Evolutionary conservation across 495 filamentous ascomycete genomes (phyloP), one percentile per base, ranked within the genome.

Genomic region (Entonaema liquescens): DNA sequence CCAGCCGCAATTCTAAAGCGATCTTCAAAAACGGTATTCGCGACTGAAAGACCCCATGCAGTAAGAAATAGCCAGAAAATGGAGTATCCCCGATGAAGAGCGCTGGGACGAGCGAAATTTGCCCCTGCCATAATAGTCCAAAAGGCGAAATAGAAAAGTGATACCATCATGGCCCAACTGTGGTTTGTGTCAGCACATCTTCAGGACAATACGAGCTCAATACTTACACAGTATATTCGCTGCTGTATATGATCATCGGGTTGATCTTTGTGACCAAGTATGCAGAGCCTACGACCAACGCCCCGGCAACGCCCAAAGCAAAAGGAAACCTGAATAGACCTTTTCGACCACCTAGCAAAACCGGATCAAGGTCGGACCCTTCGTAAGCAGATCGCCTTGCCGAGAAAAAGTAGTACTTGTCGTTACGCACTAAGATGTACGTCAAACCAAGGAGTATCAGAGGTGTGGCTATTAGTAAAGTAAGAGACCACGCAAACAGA

Each of bases 81-180:
- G 42, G 88, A 87, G 79, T 97, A 97, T 17, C 89, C 85, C 29
- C 95, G 84, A 57, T 94, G 91, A 21, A 99, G 87, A 2, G 95
- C 95, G 3, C 91, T 93, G 11, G 95, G 94, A n/a, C 94, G 86
- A 5, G 90, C 87, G 68, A 88, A 91, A 76, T 95, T 92, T 13
- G 93, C 91, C 4, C 93, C 90, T 7, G 91, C 86, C 71, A 94
- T 91, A 58, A 97, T 84, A 56, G 93, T 89, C 95, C 95, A 99
- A 25, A 91, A 89, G 25, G 90, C 68, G 68, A 90, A 88, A 70
- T 94, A 86, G 85, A 93, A 98, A 15, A 91, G 85, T 15, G 91
- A 90, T 2, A 97, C 71, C 86, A 93, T 91, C 91, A 95, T 96
- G 62, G 88, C 88, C 90, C 90, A 92, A 1, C 82, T 84, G n/a